Evolutionary conservation across 2,329 filamentous ascomycete genomes (phyloP).

Genomic region (Claviceps sp.): DNA sequence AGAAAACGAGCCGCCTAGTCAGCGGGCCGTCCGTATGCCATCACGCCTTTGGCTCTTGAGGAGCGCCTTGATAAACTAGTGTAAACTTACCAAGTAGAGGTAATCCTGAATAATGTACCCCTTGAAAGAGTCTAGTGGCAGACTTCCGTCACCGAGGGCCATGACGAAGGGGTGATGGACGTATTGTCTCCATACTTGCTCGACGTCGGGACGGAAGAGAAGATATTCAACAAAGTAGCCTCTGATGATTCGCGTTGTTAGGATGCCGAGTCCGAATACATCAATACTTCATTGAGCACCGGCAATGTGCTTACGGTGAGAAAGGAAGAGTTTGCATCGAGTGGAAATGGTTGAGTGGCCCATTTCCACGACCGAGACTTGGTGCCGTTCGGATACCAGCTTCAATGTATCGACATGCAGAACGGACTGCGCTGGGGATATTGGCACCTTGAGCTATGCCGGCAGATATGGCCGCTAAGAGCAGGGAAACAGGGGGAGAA

Average conservation of each 20-base stretch:
- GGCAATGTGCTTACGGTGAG: constrained; percentile 34
- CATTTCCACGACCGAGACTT: constrained; percentile 51
- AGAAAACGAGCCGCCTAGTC: background rate
- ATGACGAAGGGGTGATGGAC: constrained; percentile 74
- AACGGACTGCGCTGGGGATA: constrained; percentile 46
- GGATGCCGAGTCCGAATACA: background rate
- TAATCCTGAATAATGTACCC: constrained; percentile 88
- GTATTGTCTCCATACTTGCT: constrained; percentile 58
- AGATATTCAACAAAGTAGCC: constrained; percentile 77
- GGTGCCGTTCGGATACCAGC: constrained; percentile 54
- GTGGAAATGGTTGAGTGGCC: constrained; percentile 69
- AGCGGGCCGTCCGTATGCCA: background rate
- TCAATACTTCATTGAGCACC: background rate
- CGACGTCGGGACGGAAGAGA: constrained; percentile 61
- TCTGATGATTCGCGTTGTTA: constrained; percentile 22
- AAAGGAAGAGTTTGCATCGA: constrained; percentile 57
- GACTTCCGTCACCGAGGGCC: constrained; percentile 58
- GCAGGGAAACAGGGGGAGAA: background rate
- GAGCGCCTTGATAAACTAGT: background rate
- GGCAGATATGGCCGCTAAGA: constrained; percentile 57
- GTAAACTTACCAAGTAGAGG: constrained; percentile 56
- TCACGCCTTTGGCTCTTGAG: too few relatives aligned
- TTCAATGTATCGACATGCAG: constrained; percentile 59
- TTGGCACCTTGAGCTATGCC: constrained; percentile 48
- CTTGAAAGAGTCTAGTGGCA: constrained; percentile 69